These are phyloP conservation scores for Strobilomyces dryophilus DNA, from an alignment of 768 basidiomycete genomes.

Conservation along the genomic window DNA sequence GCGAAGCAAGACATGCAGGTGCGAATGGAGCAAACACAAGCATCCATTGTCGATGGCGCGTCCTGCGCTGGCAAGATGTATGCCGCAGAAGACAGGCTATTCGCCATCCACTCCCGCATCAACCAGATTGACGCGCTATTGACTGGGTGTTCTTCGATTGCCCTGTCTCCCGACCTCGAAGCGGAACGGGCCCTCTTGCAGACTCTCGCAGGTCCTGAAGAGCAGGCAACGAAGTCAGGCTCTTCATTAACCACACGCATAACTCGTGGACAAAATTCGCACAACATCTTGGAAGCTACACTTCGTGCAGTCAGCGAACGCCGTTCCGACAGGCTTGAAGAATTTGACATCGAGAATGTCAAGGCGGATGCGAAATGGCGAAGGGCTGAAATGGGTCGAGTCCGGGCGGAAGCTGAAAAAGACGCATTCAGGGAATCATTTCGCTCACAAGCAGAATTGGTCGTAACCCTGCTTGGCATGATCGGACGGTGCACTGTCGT, in stretches of 20 bases:
- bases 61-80: conserved; percentile 65
- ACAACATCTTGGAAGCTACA: conserved; percentile 80
- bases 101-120: conserved; percentile 58
- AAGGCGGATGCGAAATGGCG: conserved; percentile 63
- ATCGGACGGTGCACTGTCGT: conserved; percentile 74
- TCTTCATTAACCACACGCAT: conserved; percentile 57
- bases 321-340: conserved; percentile 74
- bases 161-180: conserved; percentile 55
- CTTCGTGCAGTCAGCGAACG: conserved; percentile 80
- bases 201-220: conserved; percentile 66
- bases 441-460: conserved; percentile 57
- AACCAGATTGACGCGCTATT: conserved; percentile 47
- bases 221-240: conserved; percentile 54
- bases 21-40: conserved; percentile 68
- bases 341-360: conserved; percentile 62
- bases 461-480: conserved; percentile 75
- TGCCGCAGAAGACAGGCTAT: conserved; percentile 67
- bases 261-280: conserved; percentile 68
- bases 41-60: conserved; percentile 73
- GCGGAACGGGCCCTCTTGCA: conserved; percentile 69
- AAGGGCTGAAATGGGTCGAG: conserved; percentile 66
- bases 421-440: conserved; percentile 61
- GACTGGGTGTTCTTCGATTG: conserved; percentile 28
- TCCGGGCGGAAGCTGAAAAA: conserved; percentile 62
- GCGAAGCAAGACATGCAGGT: conserved; percentile 67